Conservation (phyloP, 345 rosid species). For the Hibiscus mutabilis region DNA sequence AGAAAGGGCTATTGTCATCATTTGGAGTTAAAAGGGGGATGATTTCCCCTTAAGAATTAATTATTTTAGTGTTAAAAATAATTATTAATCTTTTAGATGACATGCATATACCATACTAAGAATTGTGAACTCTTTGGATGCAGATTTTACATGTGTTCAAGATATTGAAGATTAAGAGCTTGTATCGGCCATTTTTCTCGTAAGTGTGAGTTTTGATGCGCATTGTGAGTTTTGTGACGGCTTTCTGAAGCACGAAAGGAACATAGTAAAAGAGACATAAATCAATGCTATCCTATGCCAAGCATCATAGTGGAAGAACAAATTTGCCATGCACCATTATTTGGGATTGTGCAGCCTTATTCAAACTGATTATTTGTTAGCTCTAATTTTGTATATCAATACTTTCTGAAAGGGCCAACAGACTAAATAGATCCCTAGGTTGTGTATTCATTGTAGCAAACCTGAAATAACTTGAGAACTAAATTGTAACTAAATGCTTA, state of each 20-base stretch:
- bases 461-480: background rate
- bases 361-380: slow-evolving; percentile 21
- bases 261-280: background rate
- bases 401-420: slow-evolving; percentile 10
- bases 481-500: slow-evolving; percentile 12
- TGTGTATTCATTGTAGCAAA: background rate
- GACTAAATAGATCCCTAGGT: background rate
- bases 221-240: background rate
- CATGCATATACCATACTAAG: no score
- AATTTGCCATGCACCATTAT: slow-evolving; percentile 6
- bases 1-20: background rate
- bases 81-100: background rate
- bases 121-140: slow-evolving; percentile 8
- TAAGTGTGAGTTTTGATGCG: background rate
- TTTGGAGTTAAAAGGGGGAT: background rate
- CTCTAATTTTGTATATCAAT: slow-evolving; percentile 27
- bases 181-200: background rate
- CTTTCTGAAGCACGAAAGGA: background rate
- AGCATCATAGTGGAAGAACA: background rate
- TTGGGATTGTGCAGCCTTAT: slow-evolving; percentile 29
- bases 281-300: background rate
- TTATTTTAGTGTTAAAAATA: background rate
- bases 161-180: slow-evolving; percentile 63
- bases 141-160: slow-evolving; percentile 96
- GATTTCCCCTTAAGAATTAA: background rate